These are phyloP conservation scores for Juncus effusus DNA, from an alignment of 176 grass and related monocot genomes.

Conservation along the genomic window DNA sequence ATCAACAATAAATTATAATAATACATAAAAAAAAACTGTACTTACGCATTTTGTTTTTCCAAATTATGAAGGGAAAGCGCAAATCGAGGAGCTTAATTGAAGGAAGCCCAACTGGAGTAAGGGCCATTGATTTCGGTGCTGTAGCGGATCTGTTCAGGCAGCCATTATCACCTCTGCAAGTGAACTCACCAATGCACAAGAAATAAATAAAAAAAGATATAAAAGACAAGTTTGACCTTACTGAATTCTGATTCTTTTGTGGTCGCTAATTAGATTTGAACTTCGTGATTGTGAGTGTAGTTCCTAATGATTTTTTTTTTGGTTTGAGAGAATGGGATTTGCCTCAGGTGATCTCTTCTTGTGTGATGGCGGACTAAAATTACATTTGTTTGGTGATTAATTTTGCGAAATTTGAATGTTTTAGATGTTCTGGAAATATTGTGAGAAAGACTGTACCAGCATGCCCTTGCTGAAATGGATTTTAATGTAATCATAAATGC, in stretches of 20 bases:
- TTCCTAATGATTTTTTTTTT: constrained; percentile 13
- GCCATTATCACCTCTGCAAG: constrained; percentile 53
- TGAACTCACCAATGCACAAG: constrained; percentile 61
- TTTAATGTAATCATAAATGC: too few relatives aligned
- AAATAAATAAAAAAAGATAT: constrained; percentile 37
- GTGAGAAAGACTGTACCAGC: too few relatives aligned
- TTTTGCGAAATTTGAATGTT: too few relatives aligned
- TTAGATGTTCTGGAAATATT: constrained; percentile 5
- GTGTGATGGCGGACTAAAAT: neutral
- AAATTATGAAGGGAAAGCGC: constrained; percentile 52
- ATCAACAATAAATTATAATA: neutral
- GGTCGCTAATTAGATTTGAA: too few relatives aligned
- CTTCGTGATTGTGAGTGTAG: neutral
- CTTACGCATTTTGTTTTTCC: neutral
- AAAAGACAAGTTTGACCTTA: neutral
- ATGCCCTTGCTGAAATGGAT: too few relatives aligned
- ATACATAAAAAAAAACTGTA: neutral
- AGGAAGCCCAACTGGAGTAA: constrained; percentile 23
- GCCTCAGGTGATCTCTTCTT: constrained; percentile 28
- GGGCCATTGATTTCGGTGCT: constrained; percentile 45
- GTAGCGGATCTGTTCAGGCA: constrained; percentile 45
- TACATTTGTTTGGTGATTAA: too few relatives aligned
- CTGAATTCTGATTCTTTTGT: too few relatives aligned
- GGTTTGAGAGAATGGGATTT: constrained; percentile 13
- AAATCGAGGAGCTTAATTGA: constrained; percentile 63